Percentiles rank a stretch among this genome's conserved stretches.
Evolutionary conservation across 306 rosid species (phyloP).

Genomic region (Purshia tridentata): DNA sequence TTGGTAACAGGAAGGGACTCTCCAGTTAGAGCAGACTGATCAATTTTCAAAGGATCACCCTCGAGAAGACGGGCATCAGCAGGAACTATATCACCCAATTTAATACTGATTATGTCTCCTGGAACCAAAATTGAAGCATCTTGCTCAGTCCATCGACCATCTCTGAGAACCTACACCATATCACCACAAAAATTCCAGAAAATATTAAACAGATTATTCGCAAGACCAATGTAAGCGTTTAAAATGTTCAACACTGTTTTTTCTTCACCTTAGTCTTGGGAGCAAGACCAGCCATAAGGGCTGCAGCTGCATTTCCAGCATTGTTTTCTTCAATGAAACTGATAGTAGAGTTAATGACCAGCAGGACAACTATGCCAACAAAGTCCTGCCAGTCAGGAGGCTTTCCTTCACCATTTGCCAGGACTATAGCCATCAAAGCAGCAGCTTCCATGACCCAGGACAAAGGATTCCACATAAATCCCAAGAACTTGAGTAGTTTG

Average conservation of each 20-base stretch:
- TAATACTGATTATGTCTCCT: slow-evolving; percentile 93
- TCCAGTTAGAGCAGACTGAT: slow-evolving; percentile 97
- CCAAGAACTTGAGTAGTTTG: slow-evolving; percentile 84
- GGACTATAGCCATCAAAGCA: slow-evolving; percentile 92
- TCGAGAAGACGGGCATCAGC: slow-evolving; percentile 99
- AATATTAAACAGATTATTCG: slow-evolving; percentile 1
- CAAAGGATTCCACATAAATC: slow-evolving; percentile 99
- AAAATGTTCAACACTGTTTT: slow-evolving; percentile 5
- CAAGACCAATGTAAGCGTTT: slow-evolving; percentile 1
- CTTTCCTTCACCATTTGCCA: slow-evolving; percentile 82
- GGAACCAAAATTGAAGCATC: slow-evolving; percentile 97
- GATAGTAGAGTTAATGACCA: slow-evolving; percentile 91
- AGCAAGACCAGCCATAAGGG: slow-evolving; percentile 99
- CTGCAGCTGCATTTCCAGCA: slow-evolving; percentile 99
- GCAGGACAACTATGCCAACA: slow-evolving; percentile 70
- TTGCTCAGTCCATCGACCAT: slow-evolving; percentile 89
- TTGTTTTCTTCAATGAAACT: slow-evolving; percentile 94
- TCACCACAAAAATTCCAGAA: slow-evolving; percentile 23
- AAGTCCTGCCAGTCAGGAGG: slow-evolving; percentile 99
- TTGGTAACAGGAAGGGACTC: slow-evolving; percentile 96
- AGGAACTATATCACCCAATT: slow-evolving; percentile 91
- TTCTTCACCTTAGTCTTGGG: slow-evolving; percentile 87
- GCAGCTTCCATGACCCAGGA: slow-evolving; percentile 99
- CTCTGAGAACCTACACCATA: slow-evolving; percentile 76
- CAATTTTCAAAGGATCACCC: slow-evolving; percentile 96